Percentiles rank a stretch among this genome's conserved stretches.
Evolutionary conservation across 129 eudicot species (phyloP).

Genomic region (Saussurea involucrata): DNA sequence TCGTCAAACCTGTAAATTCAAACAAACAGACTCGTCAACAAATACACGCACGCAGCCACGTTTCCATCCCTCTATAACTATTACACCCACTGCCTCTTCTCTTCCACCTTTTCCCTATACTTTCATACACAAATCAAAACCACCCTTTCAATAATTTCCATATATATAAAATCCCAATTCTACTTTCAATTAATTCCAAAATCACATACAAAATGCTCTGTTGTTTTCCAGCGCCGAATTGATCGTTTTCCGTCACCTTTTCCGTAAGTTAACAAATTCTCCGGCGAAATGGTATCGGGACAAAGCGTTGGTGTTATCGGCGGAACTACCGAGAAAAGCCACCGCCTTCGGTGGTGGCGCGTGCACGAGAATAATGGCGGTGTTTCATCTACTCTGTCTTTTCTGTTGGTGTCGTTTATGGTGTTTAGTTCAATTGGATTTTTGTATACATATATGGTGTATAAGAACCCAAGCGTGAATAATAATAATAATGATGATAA

Average conservation of each 20-base stretch:
- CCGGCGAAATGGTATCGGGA: conserved; percentile 17
- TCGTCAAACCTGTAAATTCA: conserved; percentile 20
- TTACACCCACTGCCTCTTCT: conserved; percentile 14
- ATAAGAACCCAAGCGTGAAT: no score
- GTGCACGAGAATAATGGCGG: conserved; percentile 33
- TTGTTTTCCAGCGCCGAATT: no score
- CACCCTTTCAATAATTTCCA: neutral
- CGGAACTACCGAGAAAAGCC: conserved; percentile 33
- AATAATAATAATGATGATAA: no score
- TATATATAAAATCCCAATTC: neutral
- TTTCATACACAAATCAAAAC: conserved; percentile 1
- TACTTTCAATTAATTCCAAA: neutral
- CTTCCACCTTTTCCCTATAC: conserved; percentile 6
- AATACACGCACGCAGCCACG: conserved; percentile 41
- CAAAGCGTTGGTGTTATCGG: neutral
- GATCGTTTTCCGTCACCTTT: conserved; percentile 20
- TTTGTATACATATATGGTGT: conserved; percentile 22
- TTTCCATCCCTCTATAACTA: conserved; percentile 28
- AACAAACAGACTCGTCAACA: conserved; percentile 30
- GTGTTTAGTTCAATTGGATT: conserved; percentile 24
- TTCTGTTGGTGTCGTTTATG: conserved; percentile 27
- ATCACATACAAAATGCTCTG: neutral
- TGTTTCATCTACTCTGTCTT: conserved; percentile 22
- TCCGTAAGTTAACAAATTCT: conserved; percentile 5
- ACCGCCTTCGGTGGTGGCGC: conserved; percentile 34